Evolutionary conservation across 768 basidiomycete species (phyloP).

Genomic region (Termitomyces sp.): DNA sequence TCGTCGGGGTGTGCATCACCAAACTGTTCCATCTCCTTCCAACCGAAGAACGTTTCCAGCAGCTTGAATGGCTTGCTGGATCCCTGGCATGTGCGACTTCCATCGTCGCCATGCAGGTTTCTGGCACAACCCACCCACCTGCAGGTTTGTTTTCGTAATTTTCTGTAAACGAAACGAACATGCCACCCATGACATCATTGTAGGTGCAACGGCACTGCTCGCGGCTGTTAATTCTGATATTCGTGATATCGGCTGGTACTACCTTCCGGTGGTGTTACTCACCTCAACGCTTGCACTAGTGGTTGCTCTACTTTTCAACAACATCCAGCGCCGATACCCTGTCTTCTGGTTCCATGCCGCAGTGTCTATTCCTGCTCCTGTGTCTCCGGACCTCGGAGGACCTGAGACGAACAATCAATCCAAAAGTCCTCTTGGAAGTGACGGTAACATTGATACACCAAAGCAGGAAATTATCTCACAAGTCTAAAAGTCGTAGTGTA

Average conservation of each 20-base stretch:
- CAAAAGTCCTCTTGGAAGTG: background rate
- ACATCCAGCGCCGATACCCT: conserved; percentile 47
- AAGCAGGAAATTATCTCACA: conserved; percentile 5
- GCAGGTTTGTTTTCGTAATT: conserved; percentile 28
- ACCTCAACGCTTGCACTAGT: conserved; percentile 37
- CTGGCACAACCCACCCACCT: conserved; percentile 48
- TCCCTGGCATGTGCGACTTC: conserved; percentile 38
- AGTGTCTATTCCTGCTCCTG: conserved; percentile 13
- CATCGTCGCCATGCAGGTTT: conserved; percentile 48
- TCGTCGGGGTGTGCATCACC: conserved; percentile 44
- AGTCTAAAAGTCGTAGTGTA: background rate
- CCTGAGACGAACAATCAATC: conserved; percentile 1
- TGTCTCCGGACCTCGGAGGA: conserved; percentile 13
- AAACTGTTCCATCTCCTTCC: conserved; percentile 46
- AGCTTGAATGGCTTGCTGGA: conserved; percentile 46
- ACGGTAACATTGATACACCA: background rate
- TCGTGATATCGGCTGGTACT: conserved; percentile 45
- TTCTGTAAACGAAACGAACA: background rate
- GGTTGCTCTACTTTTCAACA: conserved; percentile 44
- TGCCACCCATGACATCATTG: background rate
- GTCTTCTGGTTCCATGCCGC: conserved; percentile 38
- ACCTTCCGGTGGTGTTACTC: conserved; percentile 47
- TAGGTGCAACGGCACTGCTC: conserved; percentile 50
- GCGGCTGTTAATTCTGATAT: conserved; percentile 38
- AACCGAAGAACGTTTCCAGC: conserved; percentile 33